Evolutionary conservation across 768 basidiomycete genomes (phyloP), one percentile per base, ranked within the genome.

Genomic region (Pluteus cervinus): DNA sequence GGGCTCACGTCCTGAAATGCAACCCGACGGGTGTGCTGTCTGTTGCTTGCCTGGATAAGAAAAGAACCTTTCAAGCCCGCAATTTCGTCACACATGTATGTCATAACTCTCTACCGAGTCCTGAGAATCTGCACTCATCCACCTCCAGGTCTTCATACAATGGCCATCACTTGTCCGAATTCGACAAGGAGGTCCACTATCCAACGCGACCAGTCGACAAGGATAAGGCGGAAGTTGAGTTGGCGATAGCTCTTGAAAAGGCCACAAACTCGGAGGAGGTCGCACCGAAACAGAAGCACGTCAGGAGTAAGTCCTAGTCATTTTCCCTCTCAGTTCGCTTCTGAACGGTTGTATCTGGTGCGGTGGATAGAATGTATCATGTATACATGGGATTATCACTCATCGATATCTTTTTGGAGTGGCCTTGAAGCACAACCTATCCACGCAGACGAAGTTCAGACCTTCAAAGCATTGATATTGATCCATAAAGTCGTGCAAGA

Each of bases 351-450:
- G 42, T 44, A 36, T 35, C 42, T 46, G 36, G 47, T 41, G 21
- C 29, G 37, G 36, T 44, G n/a, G n/a, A 7, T 58, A 98, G 94
- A 97, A 68, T 90, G 87, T 52, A 97, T 99, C 57, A 89, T 98
- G 17, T 99, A 91, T 60, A 98, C 96, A 5, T 97, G 93, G 93
- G 96, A 99, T 60, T 98, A 98, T 54, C 93, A 97, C 53, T 87
- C 92, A 14, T 97, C 93, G 23, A 81, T 89, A 50, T 93, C 93
- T 5, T 97, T 98, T 58, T 99, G 96, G 96, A 91, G 89, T 50
- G 91, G 90, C 20, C 72, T 99, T 5, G 75, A 94, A 20, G 96
- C 97, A 2, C 94, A 97, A 46, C 96, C 96, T 28, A 96, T 99
- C 51, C 66, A 98, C 18, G 79, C 92, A 4, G 96, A 99, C 60